A percentile compares a stretch with the other conserved stretches of the same genome.
Conservation (phyloP, 2,329 filamentous ascomycete species). For the Aspergillus sp. region DNA sequence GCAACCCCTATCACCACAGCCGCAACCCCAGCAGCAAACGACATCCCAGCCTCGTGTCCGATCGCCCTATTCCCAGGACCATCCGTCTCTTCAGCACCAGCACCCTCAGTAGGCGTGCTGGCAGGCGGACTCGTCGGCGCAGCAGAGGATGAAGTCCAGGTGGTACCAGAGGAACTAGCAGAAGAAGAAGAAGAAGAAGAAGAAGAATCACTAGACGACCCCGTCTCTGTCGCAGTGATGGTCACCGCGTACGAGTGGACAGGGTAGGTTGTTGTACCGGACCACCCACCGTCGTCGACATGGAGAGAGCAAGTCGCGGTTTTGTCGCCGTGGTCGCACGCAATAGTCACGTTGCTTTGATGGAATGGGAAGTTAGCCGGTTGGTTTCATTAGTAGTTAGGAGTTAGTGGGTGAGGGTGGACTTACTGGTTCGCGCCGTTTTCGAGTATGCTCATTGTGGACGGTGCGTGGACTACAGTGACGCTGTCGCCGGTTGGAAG, state of each 20-base stretch:
- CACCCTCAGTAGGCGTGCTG: neutral
- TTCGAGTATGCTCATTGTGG: neutral
- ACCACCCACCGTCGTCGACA: neutral
- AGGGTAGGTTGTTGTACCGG: neutral
- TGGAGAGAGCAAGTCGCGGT: neutral
- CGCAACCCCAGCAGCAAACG: neutral
- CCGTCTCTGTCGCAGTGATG: neutral
- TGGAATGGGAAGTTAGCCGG: neutral
- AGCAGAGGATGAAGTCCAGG: neutral
- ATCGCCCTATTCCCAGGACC: neutral
- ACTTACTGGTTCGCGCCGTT: neutral
- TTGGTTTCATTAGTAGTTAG: neutral
- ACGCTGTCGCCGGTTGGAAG: neutral
- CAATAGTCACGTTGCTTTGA: neutral
- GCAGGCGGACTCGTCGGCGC: neutral
- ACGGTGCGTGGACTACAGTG: neutral
- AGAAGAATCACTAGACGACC: neutral
- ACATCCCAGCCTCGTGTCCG: neutral
- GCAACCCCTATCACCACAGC: neutral
- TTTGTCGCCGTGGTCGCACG: neutral
- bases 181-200: neutral
- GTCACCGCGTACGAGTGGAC: neutral
- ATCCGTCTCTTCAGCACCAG: neutral
- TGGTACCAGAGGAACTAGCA: neutral
- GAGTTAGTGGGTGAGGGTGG: no score